Evolutionary conservation across 305 asterid species (phyloP).

Genomic region (Lippia alba): DNA sequence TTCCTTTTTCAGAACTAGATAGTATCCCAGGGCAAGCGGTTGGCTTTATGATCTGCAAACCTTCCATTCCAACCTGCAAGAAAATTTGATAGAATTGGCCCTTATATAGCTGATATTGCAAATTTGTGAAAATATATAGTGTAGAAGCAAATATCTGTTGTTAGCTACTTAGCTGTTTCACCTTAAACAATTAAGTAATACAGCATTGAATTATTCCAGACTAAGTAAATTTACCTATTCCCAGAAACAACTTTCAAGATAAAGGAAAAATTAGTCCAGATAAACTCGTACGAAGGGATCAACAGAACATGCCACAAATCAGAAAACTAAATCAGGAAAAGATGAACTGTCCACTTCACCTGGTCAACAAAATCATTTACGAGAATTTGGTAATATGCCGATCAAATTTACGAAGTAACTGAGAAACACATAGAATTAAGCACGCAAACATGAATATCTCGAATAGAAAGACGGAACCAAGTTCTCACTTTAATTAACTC

Average conservation of each 20-base stretch:
- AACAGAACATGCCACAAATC: slow-evolving; percentile 30
- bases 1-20: slow-evolving; percentile 48
- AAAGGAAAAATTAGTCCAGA: background rate
- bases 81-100: slow-evolving; percentile 25
- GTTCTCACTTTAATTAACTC: slow-evolving; percentile 84
- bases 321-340: slow-evolving; percentile 22
- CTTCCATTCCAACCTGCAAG: slow-evolving; percentile 90
- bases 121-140: slow-evolving; percentile 18
- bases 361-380: slow-evolving; percentile 17
- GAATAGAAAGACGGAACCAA: slow-evolving; percentile 31
- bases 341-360: slow-evolving; percentile 26
- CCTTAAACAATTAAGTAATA: slow-evolving; percentile 4
- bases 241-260: slow-evolving; percentile 6
- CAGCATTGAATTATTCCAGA: slow-evolving; percentile 20
- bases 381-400: slow-evolving; percentile 19
- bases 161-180: background rate
- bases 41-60: slow-evolving; percentile 87
- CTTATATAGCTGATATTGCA: slow-evolving; percentile 21
- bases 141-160: slow-evolving; percentile 23
- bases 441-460: slow-evolving; percentile 13
- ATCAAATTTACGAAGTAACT: slow-evolving; percentile 14
- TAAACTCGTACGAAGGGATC: slow-evolving; percentile 9
- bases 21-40: slow-evolving; percentile 45
- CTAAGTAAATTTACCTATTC: background rate
- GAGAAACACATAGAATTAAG: slow-evolving; percentile 10